Base-by-base conservation (phyloP, 257 asterid genomes). In the Petunia secreta region DNA sequence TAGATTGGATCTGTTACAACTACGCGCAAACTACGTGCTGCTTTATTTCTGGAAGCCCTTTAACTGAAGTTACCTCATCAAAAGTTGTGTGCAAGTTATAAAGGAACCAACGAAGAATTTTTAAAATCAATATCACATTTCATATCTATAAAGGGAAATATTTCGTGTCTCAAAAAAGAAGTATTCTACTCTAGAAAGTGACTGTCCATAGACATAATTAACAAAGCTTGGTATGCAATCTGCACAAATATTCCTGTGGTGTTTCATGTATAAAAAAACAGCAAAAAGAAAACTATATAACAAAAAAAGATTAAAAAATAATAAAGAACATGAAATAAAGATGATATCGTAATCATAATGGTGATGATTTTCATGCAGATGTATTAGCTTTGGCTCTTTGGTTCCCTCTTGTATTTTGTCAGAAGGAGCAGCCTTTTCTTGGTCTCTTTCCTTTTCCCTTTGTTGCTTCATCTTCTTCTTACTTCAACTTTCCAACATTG, bases 331-430 rank as follows among this genome's bases (percentile, higher is more conserved):
- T 79, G 79, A 81, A 84, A 86, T 82, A 90, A 93, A 91, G 92
- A 89, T 82, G 90, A 88, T 81, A 88, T 79, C 75, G 89, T 88
- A 89, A 92, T 94, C 83, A 94, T 94, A 82, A 75, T 81, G 91
- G 89, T 88, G 94, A 85, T 91, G 93, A 90, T 90, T 91, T 89
- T 91, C 81, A 90, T 91, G 96, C 92, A 86, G 84, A 80, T 89
- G 81, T 86, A 82, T 85, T 91, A 85, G 75, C 83, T 66, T 84
- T 80, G 77, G 85, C 79, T 80, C 83, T 79, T 75, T 74, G 63
- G 75, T 8, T 75, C 75, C 79, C 82, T 87, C 59, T 82, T 85
- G 83, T 82, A 85, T 81, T 75, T 50, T 85, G 87, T 84, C 89
- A 89, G 89, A 80, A 77, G 77, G 82, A 86, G 88, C 94, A 86